phyloP scores from a whole-genome alignment of 2,329 filamentous ascomycete genomes.

The Gaeumannomyces sp. region DNA sequence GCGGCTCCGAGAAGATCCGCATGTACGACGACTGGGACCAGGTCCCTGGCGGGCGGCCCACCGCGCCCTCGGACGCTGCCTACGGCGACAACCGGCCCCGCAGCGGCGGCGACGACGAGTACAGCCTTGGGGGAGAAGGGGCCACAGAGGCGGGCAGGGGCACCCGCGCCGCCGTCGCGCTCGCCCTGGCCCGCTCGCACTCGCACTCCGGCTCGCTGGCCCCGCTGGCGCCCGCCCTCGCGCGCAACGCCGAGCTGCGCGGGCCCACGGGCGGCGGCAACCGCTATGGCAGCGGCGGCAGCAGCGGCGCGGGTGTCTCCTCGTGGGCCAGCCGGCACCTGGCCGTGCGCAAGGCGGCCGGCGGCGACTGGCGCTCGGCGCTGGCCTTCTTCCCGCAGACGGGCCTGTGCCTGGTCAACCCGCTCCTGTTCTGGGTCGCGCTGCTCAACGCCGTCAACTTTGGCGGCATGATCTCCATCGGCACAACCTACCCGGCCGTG shows the following conservation, averaged over 20 bases:
- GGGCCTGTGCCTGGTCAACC: constrained; percentile 20
- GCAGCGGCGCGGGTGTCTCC: not conserved
- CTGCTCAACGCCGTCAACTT: constrained; percentile 21
- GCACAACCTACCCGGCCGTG: constrained; percentile 14
- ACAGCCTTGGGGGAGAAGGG: not conserved
- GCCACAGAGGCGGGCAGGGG: too few relatives aligned
- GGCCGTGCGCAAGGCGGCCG: constrained; percentile 9
- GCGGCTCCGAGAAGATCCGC: constrained; percentile 29
- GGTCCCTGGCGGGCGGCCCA: constrained; percentile 16
- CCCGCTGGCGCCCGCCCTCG: too few relatives aligned
- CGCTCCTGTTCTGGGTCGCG: constrained; percentile 22
- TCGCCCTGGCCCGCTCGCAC: not conserved
- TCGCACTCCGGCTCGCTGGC: not conserved
- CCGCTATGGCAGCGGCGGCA: not conserved
- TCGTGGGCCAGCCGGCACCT: constrained; percentile 5
- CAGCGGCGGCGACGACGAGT: constrained; percentile 1
- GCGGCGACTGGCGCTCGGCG: constrained; percentile 14
- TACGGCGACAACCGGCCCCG: not conserved
- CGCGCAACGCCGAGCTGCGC: too few relatives aligned
- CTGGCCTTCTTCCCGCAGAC: constrained; percentile 18
- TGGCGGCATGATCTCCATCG: constrained; percentile 20
- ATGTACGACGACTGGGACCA: constrained; percentile 28
- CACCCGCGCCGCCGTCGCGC: too few relatives aligned
- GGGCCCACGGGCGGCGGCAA: constrained; percentile 1
- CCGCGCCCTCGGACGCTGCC: not conserved